phyloP scores from a whole-genome alignment of 2,329 filamentous ascomycete genomes.

The Microascus cirrosus region DNA sequence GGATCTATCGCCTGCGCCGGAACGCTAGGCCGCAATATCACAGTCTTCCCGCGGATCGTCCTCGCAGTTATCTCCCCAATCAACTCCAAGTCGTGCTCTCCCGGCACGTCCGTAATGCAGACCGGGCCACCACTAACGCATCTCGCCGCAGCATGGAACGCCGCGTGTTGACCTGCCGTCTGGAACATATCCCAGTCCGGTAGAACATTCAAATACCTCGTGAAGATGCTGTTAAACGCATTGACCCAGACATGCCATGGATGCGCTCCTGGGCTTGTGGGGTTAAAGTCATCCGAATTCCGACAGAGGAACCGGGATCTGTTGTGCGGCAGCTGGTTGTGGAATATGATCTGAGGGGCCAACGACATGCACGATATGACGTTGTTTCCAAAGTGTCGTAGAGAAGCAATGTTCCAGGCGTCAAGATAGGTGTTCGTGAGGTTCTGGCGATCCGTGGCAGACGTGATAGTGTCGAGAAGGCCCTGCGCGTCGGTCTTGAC shows the following conservation, averaged over 20 bases:
- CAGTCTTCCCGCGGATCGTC: constrained; percentile 60
- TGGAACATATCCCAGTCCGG: constrained; percentile 75
- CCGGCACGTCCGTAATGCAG: constrained; percentile 86
- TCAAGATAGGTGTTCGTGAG: constrained; percentile 72
- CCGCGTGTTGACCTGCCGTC: constrained; percentile 55
- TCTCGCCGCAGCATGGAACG: constrained; percentile 81
- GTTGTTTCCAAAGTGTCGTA: constrained; percentile 67
- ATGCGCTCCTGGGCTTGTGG: constrained; percentile 67
- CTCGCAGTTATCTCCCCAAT: constrained; percentile 72
- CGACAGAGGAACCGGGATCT: constrained; percentile 64
- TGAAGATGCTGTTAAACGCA: constrained; percentile 77
- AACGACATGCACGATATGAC: constrained; percentile 94
- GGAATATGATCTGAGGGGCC: constrained; percentile 74
- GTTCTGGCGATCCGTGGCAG: constrained; percentile 56
- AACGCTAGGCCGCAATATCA: constrained; percentile 69
- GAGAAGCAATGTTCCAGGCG: constrained; percentile 68
- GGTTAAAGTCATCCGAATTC: constrained; percentile 90
- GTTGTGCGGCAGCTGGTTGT: constrained; percentile 68
- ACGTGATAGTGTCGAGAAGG: constrained; percentile 65
- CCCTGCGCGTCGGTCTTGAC: constrained; percentile 94
- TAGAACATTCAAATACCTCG: constrained; percentile 72
- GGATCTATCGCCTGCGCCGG: constrained; percentile 61
- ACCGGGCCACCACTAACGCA: constrained; percentile 87
- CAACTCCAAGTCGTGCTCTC: constrained; percentile 63
- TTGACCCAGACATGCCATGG: constrained; percentile 95